Percentiles rank a stretch among this genome's conserved stretches.
These are phyloP conservation scores for Ophiostoma fasciatum DNA, from an alignment of 2,329 filamentous ascomycete species.

Conservation along the genomic window DNA sequence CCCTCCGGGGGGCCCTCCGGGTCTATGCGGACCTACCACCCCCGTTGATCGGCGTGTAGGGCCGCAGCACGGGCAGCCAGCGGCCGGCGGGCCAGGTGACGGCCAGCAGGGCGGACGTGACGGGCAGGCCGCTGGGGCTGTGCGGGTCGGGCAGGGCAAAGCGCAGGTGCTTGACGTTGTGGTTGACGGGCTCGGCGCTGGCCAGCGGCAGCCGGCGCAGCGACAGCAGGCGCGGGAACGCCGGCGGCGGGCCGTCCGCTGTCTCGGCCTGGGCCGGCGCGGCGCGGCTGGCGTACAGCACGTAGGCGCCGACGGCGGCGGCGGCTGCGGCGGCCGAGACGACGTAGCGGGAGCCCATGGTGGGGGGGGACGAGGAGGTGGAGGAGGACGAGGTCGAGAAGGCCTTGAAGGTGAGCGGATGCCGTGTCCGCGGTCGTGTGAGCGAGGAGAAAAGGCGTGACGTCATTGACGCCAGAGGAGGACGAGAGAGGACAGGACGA, in stretches of 20 bases:
- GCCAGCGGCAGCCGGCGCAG: conserved; percentile 34
- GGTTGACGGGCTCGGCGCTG: conserved; percentile 37
- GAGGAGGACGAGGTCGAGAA: too few species aligned
- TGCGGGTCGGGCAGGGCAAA: conserved; percentile 37
- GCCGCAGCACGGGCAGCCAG: conserved; percentile 44
- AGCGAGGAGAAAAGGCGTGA: too few species aligned
- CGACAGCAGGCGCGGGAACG: conserved; percentile 15
- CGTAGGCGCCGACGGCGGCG: conserved; percentile 10
- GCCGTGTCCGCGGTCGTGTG: too few species aligned
- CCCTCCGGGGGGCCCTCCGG: too few species aligned
- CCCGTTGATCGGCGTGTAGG: conserved; percentile 52
- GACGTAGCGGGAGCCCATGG: too few species aligned
- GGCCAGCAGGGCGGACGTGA: conserved; percentile 45
- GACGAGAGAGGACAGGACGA: too few species aligned
- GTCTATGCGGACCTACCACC: too few species aligned
- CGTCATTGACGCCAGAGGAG: too few species aligned
- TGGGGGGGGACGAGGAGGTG: too few species aligned
- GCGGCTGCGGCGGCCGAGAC: conserved; percentile 7
- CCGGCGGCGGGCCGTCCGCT: conserved; percentile 6
- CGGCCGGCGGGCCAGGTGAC: conserved; percentile 41
- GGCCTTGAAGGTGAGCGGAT: too few species aligned
- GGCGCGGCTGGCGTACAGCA: conserved; percentile 5
- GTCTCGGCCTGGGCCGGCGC: conserved; percentile 8
- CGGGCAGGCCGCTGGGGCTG: conserved; percentile 30
- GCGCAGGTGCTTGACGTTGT: conserved; percentile 42